phyloP scores from a whole-genome alignment of 176 grass and related monocot genomes.

The Ensete ventricosum region DNA sequence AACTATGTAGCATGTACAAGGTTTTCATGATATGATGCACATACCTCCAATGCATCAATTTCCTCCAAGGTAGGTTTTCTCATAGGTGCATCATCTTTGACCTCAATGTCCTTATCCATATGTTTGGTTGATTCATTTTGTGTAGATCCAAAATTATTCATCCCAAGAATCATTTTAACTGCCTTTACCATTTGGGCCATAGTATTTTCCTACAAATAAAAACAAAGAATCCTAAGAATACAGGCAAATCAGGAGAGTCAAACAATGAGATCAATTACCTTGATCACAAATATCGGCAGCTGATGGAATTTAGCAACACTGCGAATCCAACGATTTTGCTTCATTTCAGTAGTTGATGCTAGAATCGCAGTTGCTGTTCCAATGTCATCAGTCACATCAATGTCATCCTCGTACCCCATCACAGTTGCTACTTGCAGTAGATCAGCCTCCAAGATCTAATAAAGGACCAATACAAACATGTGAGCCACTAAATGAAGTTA shows the following conservation, averaged over 20 bases:
- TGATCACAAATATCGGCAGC: slow-evolving; percentile 82
- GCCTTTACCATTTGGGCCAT: slow-evolving; percentile 98
- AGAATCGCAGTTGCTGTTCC: slow-evolving; percentile 70
- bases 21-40: background rate
- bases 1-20: background rate
- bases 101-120: slow-evolving; percentile 63
- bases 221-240: background rate
- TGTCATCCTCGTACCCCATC: slow-evolving; percentile 78
- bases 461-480: slow-evolving; percentile 10
- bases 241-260: slow-evolving; percentile 6
- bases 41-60: slow-evolving; percentile 93
- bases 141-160: slow-evolving; percentile 27
- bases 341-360: slow-evolving; percentile 81
- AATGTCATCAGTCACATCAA: slow-evolving; percentile 87
- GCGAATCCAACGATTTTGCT: slow-evolving; percentile 76
- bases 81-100: slow-evolving; percentile 86
- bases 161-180: slow-evolving; percentile 88
- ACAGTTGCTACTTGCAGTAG: slow-evolving; percentile 77
- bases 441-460: slow-evolving; percentile 80
- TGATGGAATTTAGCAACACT: slow-evolving; percentile 70
- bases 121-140: slow-evolving; percentile 25
- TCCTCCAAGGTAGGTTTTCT: slow-evolving; percentile 88
- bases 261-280: slow-evolving; percentile 46
- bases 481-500: background rate
- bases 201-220: slow-evolving; percentile 47